Evolutionary conservation across 1,284 basidiomycete genomes (phyloP).

Genomic region (Microbotryum lychnidis-dioicae): DNA sequence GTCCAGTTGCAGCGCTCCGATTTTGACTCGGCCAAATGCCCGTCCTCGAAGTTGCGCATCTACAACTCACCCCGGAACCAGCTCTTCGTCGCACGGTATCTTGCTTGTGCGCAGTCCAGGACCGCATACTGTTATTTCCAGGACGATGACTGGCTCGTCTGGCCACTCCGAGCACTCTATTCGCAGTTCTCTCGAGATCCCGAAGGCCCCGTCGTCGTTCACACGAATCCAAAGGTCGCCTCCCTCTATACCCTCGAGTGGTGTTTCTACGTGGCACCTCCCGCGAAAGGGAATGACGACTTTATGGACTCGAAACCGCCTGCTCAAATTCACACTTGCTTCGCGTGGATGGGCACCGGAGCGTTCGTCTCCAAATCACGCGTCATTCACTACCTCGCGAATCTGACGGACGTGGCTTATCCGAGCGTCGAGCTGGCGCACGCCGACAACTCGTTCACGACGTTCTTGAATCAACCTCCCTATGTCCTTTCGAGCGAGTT

Average conservation of each 20-base stretch:
- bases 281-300: too few species aligned
- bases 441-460: slow-evolving; percentile 36
- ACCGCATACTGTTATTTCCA: slow-evolving; percentile 36
- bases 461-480: slow-evolving; percentile 32
- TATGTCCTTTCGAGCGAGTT: slow-evolving; percentile 27
- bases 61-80: slow-evolving; percentile 35
- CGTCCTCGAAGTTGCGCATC: slow-evolving; percentile 24
- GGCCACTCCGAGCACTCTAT: slow-evolving; percentile 31
- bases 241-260: slow-evolving; percentile 32
- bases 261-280: slow-evolving; percentile 31
- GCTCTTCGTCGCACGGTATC: slow-evolving; percentile 34
- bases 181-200: slow-evolving; percentile 32
- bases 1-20: background rate
- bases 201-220: slow-evolving; percentile 25
- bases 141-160: slow-evolving; percentile 37
- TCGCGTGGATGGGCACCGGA: slow-evolving; percentile 37
- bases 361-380: slow-evolving; percentile 30
- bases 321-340: slow-evolving; percentile 32
- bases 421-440: slow-evolving; percentile 26
- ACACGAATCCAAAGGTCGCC: slow-evolving; percentile 23
- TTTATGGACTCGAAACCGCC: background rate
- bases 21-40: slow-evolving; percentile 29
- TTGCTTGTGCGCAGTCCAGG: slow-evolving; percentile 31
- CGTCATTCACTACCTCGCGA: slow-evolving; percentile 28
- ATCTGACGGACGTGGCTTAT: slow-evolving; percentile 9